A percentile compares a stretch with the other conserved stretches of the same genome.
Evolutionary conservation across 2,329 filamentous ascomycete species (phyloP).

Genomic region (Neospermospora avenae): DNA sequence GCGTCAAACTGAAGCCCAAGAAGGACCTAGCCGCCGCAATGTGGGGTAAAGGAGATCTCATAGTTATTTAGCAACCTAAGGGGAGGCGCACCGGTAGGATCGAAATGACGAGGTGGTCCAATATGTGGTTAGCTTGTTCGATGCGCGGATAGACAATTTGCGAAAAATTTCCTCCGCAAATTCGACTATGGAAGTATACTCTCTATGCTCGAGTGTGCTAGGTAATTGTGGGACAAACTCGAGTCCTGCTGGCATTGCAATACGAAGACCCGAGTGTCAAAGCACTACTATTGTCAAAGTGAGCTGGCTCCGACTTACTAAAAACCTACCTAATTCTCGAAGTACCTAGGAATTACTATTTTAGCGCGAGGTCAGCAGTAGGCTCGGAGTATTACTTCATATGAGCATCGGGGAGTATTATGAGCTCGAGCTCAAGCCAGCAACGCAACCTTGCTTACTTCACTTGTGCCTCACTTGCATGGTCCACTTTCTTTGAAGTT

Average conservation of each 20-base stretch:
- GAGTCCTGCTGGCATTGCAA: background rate
- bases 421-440: background rate
- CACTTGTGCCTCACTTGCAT: background rate
- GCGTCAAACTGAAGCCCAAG: too few relatives aligned
- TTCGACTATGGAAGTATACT: background rate
- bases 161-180: too few relatives aligned
- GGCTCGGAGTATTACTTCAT: too few relatives aligned
- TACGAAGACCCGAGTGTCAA: background rate
- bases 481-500: background rate
- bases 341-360: background rate
- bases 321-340: background rate
- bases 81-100: too few relatives aligned
- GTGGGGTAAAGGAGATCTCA: too few relatives aligned
- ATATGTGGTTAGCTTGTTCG: too few relatives aligned
- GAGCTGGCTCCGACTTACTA: background rate
- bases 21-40: too few relatives aligned
- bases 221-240: background rate
- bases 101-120: too few relatives aligned
- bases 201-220: too few relatives aligned
- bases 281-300: background rate
- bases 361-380: too few relatives aligned
- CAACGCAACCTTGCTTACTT: background rate
- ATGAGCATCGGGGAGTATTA: background rate
- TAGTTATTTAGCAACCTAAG: too few relatives aligned
- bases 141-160: too few relatives aligned